A percentile compares a stretch with the other conserved stretches of the same genome.
phyloP scores from a whole-genome alignment of 208 protist species.

The Tritrichomonas musculus region DNA sequence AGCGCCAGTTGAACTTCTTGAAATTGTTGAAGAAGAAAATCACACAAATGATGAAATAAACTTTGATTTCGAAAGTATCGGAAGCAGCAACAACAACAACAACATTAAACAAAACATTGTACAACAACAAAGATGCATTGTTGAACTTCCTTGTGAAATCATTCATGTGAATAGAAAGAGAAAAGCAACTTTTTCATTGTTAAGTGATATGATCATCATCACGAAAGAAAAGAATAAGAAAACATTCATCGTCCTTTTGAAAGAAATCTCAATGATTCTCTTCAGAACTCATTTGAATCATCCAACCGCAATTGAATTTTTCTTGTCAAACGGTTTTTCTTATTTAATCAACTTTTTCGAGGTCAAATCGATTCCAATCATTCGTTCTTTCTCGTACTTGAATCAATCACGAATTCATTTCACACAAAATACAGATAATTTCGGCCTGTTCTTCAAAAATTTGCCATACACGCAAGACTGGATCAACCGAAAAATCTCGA shows the following conservation, averaged over 20 bases:
- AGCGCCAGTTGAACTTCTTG: neutral
- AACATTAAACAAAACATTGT: too few species aligned
- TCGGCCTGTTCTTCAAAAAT: neutral
- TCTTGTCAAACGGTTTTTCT: neutral
- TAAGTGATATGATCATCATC: neutral
- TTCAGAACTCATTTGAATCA: neutral
- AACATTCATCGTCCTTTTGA: neutral
- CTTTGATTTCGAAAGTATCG: too few species aligned
- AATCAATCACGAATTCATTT: neutral
- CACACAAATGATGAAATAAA: too few species aligned
- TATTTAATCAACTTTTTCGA: constrained; percentile 5
- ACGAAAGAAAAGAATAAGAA: neutral
- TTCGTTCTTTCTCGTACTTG: neutral
- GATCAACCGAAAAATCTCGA: constrained; percentile 46
- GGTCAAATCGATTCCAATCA: neutral
- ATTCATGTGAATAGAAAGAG: neutral
- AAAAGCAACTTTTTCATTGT: neutral
- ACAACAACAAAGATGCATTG: neutral
- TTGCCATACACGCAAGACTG: neutral
- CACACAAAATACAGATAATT: neutral
- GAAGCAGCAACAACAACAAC: too few species aligned
- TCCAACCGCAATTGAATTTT: constrained; percentile 29
- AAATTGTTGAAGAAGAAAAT: neutral
- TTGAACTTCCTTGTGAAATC: constrained; percentile 24
- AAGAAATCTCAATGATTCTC: neutral